Conservation (phyloP, 352 stramenopile genomes). For the Pythium folliculosum region DNA sequence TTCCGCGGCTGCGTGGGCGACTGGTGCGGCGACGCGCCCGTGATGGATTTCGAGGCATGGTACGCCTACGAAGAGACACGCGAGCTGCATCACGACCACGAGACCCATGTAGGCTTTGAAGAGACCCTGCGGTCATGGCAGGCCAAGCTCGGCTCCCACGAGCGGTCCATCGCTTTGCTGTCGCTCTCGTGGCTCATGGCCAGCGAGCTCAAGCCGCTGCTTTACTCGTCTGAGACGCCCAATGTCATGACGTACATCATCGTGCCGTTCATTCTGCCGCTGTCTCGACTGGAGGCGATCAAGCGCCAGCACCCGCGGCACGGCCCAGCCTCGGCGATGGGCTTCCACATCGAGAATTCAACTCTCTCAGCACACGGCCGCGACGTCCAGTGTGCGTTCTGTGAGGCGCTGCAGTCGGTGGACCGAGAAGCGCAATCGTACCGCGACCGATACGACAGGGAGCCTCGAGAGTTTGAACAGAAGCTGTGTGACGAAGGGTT, state of each 20-base stretch:
- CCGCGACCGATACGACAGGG: background rate
- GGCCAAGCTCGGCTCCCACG: background rate
- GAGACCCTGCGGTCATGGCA: background rate
- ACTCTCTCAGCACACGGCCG: background rate
- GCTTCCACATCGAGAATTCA: background rate
- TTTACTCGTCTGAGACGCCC: background rate
- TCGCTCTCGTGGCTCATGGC: background rate
- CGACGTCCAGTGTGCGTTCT: background rate
- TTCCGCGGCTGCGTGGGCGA: background rate
- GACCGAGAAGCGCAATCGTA: background rate
- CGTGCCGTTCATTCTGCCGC: background rate
- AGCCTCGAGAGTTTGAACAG: background rate
- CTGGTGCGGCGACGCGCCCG: background rate
- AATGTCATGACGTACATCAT: background rate
- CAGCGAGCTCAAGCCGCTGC: background rate
- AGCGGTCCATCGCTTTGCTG: background rate
- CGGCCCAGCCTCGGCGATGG: background rate
- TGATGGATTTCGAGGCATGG: background rate
- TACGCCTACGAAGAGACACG: background rate
- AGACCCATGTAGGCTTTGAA: background rate
- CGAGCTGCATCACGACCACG: background rate
- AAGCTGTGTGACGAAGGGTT: background rate
- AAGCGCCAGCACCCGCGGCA: background rate
- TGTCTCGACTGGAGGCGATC: background rate
- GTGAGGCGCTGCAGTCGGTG: background rate